Conservation (phyloP, 345 rosid species). For the Ricinus communis region DNA sequence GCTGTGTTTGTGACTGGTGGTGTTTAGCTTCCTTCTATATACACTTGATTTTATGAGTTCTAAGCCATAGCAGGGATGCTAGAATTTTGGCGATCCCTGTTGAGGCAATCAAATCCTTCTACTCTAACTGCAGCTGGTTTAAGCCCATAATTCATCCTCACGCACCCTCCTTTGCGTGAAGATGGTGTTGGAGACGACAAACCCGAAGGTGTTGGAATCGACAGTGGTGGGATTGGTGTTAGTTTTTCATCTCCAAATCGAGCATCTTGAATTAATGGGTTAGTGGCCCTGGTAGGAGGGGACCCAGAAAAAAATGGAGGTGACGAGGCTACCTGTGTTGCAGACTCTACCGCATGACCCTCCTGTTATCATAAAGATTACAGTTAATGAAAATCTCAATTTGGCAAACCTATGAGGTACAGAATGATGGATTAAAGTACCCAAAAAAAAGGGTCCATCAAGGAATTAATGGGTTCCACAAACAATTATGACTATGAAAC, state of each 20-base stretch:
- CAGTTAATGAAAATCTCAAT: neutral
- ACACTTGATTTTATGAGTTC: slow-evolving; percentile 54
- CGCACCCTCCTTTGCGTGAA: slow-evolving; percentile 68
- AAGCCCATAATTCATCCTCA: slow-evolving; percentile 68
- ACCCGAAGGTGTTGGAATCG: slow-evolving; percentile 54
- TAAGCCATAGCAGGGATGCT: slow-evolving; percentile 98
- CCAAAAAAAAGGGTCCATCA: neutral
- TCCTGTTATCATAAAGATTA: slow-evolving; percentile 42
- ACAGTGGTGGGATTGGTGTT: slow-evolving; percentile 36
- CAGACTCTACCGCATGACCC: slow-evolving; percentile 50
- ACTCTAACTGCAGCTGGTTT: slow-evolving; percentile 93
- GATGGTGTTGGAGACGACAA: slow-evolving; percentile 57
- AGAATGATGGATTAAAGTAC: neutral
- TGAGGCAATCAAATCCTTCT: slow-evolving; percentile 99
- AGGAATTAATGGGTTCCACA: neutral
- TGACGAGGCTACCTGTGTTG: slow-evolving; percentile 45
- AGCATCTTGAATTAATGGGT: slow-evolving; percentile 81
- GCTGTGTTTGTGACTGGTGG: slow-evolving; percentile 30
- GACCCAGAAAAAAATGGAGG: slow-evolving; percentile 85
- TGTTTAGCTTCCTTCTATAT: slow-evolving; percentile 52
- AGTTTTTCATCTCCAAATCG: slow-evolving; percentile 71
- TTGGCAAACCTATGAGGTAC: neutral
- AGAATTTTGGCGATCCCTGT: slow-evolving; percentile 90
- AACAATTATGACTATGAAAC: neutral
- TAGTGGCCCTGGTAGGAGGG: slow-evolving; percentile 82